These are phyloP conservation scores for Westerdykella aurantiaca DNA, from an alignment of 2,329 filamentous ascomycete species.

Conservation along the genomic window DNA sequence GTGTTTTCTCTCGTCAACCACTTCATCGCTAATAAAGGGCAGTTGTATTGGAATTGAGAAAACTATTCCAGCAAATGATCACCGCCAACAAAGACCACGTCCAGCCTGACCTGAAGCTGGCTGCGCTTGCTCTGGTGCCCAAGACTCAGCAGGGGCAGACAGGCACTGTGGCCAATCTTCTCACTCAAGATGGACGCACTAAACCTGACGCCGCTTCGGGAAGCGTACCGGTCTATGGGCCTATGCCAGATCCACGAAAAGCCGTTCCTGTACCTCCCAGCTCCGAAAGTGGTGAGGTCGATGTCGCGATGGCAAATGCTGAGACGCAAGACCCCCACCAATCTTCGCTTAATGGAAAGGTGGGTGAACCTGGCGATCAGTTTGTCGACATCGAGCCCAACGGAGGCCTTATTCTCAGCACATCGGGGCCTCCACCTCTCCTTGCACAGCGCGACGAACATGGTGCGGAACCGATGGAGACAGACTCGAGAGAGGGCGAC, in stretches of 20 bases:
- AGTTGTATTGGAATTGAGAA: constrained; percentile 71
- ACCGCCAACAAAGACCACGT: constrained; percentile 57
- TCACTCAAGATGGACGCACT: too few species aligned
- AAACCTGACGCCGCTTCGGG: constrained; percentile 16
- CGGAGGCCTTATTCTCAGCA: too few species aligned
- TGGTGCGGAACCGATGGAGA: constrained; percentile 18
- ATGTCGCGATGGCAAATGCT: too few species aligned
- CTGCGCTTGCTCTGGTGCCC: constrained; percentile 63
- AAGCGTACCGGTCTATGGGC: constrained; percentile 43
- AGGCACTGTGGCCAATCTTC: too few species aligned
- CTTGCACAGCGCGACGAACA: constrained; percentile 14
- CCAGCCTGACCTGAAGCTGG: constrained; percentile 68
- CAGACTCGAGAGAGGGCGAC: too few species aligned
- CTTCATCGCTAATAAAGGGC: neutral
- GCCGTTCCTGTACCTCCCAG: neutral
- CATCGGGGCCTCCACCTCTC: too few species aligned
- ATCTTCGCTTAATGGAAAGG: too few species aligned
- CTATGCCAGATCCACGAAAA: constrained; percentile 36
- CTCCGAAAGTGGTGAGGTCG: too few species aligned
- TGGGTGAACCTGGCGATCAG: too few species aligned
- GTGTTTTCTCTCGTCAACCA: constrained; percentile 35
- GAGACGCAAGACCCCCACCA: too few species aligned
- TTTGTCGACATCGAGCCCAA: too few species aligned
- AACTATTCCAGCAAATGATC: constrained; percentile 66
- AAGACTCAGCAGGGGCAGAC: too few species aligned